phyloP scores from a whole-genome alignment of 805 yeast species.

The Metschnikowia corniflorae region DNA sequence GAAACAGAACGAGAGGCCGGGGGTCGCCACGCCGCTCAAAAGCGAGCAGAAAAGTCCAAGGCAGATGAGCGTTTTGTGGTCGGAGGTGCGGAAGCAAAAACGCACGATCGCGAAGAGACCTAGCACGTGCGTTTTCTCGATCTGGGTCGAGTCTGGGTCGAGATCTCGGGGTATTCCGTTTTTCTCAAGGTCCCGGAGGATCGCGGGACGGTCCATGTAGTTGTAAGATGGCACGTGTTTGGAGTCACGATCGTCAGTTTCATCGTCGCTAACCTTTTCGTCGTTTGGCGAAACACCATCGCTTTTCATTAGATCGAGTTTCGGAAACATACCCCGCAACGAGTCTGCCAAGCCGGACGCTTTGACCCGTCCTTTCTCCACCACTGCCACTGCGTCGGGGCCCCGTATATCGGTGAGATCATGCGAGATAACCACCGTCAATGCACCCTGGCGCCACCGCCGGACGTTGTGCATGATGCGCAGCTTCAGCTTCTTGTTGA shows the following conservation, averaged over 20 bases:
- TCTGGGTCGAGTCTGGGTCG: conserved; percentile 10
- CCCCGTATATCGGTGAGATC: conserved; percentile 55
- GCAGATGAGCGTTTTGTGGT: conserved; percentile 24
- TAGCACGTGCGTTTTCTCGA: conserved; percentile 19
- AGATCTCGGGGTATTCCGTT: conserved; percentile 15
- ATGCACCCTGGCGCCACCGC: conserved; percentile 58
- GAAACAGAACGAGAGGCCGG: conserved; percentile 74
- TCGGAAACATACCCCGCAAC: conserved; percentile 2
- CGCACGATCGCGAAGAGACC: conserved; percentile 22
- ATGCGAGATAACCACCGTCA: conserved; percentile 83
- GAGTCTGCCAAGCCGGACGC: conserved; percentile 6
- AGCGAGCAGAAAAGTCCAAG: conserved; percentile 55
- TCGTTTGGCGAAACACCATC: background rate
- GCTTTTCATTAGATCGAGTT: background rate
- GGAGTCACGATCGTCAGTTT: background rate
- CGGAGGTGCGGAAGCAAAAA: conserved; percentile 22
- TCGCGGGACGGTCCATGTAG: conserved; percentile 21
- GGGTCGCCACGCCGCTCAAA: conserved; percentile 61
- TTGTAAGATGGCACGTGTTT: conserved; percentile 8
- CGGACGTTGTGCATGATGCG: conserved; percentile 49
- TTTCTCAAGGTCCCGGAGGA: conserved; percentile 23
- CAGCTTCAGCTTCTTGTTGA: conserved; percentile 54
- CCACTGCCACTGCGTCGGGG: conserved; percentile 54
- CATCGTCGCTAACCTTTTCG: background rate
- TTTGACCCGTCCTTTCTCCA: conserved; percentile 52